These are phyloP conservation scores for Blastobotrys serpentis DNA, from an alignment of 1,139 yeast genomes.

Conservation along the genomic window DNA sequence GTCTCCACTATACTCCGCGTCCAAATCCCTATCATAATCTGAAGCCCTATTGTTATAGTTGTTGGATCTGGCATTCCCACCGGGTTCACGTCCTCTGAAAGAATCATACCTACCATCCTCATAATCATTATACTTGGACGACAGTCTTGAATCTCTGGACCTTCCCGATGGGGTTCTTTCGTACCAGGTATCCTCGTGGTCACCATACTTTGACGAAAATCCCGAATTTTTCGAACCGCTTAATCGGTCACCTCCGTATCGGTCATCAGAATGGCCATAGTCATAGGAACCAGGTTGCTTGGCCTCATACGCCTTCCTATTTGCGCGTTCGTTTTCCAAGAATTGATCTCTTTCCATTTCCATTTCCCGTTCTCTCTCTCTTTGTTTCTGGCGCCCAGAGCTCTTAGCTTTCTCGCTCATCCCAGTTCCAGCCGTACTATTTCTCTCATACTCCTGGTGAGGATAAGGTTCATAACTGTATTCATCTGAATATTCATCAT, in stretches of 20 bases:
- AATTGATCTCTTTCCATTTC: background rate
- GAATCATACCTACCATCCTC: background rate
- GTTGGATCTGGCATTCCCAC: too few species aligned
- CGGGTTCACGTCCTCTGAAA: background rate
- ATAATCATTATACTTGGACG: too few species aligned
- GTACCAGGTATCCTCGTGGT: too few species aligned
- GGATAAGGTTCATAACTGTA: background rate
- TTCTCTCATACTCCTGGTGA: conserved; percentile 1
- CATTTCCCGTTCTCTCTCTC: conserved; percentile 1
- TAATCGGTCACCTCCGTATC: background rate
- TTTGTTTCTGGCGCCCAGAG: conserved; percentile 9
- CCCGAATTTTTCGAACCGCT: background rate
- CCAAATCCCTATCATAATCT: conserved; percentile 10
- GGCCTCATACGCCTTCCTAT: background rate
- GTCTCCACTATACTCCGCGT: conserved; percentile 4
- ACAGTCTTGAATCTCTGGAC: too few species aligned
- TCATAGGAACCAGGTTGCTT: background rate
- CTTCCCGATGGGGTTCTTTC: too few species aligned
- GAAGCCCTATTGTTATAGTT: background rate
- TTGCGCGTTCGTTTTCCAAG: background rate
- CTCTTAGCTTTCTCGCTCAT: background rate
- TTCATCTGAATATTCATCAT: conserved; percentile 2
- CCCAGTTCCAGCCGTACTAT: background rate
- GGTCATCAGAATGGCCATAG: conserved; percentile 5
- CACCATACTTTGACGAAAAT: background rate